These are phyloP conservation scores for Sporothrix protearum DNA, from an alignment of 2,329 filamentous ascomycete species.

Conservation along the genomic window DNA sequence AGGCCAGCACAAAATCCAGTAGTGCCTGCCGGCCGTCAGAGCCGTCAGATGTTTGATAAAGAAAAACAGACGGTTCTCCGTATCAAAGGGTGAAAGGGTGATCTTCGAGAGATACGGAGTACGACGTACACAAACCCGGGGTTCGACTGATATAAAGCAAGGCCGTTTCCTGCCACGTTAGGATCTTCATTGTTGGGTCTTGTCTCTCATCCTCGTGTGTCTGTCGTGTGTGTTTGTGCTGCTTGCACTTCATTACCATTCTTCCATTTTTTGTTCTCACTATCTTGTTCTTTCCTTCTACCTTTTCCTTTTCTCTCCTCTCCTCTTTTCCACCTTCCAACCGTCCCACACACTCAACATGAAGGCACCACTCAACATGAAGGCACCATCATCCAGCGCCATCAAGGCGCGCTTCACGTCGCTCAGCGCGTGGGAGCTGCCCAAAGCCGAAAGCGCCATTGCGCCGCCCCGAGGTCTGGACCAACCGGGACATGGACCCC, in stretches of 20 bases:
- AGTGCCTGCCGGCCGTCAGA: not conserved
- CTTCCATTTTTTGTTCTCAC: not conserved
- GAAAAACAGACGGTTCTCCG: not conserved
- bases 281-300: not conserved
- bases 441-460: slow-evolving; percentile 35
- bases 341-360: slow-evolving; percentile 20
- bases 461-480: slow-evolving; percentile 35
- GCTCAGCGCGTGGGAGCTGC: slow-evolving; percentile 33
- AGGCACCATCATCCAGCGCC: slow-evolving; percentile 8
- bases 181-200: not conserved
- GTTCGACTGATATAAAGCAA: slow-evolving; percentile 8
- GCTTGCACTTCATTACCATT: not conserved
- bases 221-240: not conserved
- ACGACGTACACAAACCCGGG: not conserved
- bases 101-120: not conserved
- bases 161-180: not conserved
- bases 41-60: not conserved
- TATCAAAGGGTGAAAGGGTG: not conserved
- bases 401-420: slow-evolving; percentile 27
- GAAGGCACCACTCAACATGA: slow-evolving; percentile 27
- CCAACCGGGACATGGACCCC: slow-evolving; percentile 38
- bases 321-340: not conserved
- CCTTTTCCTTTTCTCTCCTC: not conserved
- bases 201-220: not conserved
- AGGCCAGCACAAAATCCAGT: not conserved